Percentiles rank a stretch among this genome's conserved stretches.
Conservation (phyloP, 495 filamentous ascomycete genomes). For the Letharia lupina region DNA sequence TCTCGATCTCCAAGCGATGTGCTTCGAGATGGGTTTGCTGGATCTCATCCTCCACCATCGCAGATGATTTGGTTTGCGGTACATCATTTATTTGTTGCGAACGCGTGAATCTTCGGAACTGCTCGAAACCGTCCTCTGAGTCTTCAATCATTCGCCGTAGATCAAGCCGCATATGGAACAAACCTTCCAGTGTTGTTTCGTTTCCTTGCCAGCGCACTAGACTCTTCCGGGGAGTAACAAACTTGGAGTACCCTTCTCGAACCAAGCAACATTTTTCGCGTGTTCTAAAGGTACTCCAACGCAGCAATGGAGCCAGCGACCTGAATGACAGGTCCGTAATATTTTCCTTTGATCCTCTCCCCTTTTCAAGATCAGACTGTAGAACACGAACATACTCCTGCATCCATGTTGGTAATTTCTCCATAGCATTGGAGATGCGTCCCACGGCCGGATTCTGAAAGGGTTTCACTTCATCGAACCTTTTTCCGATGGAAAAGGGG, state of each 20-base stretch:
- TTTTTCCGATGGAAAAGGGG: too few relatives aligned
- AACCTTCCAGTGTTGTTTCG: neutral
- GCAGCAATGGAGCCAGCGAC: neutral
- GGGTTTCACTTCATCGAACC: neutral
- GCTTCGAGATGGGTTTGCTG: neutral
- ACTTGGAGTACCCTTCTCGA: too few relatives aligned
- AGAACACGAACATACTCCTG: neutral
- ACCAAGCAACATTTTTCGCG: too few relatives aligned
- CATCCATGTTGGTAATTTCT: neutral
- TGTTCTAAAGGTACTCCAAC: neutral
- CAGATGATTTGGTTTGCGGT: neutral
- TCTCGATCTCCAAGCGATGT: constrained; percentile 1
- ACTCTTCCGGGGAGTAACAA: too few relatives aligned
- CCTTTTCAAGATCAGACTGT: neutral
- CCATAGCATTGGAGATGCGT: neutral
- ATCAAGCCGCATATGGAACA: neutral
- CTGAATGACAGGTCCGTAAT: neutral
- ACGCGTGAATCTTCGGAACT: neutral
- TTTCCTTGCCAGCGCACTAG: too few relatives aligned
- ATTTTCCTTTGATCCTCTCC: neutral
- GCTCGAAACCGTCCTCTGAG: neutral
- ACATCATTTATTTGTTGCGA: neutral
- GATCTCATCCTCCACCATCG: neutral
- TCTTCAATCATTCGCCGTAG: neutral
- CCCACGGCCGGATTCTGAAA: too few relatives aligned